Base-by-base conservation (phyloP, 2,329 filamentous ascomycete genomes). In the Thermoascus crustaceus region DNA sequence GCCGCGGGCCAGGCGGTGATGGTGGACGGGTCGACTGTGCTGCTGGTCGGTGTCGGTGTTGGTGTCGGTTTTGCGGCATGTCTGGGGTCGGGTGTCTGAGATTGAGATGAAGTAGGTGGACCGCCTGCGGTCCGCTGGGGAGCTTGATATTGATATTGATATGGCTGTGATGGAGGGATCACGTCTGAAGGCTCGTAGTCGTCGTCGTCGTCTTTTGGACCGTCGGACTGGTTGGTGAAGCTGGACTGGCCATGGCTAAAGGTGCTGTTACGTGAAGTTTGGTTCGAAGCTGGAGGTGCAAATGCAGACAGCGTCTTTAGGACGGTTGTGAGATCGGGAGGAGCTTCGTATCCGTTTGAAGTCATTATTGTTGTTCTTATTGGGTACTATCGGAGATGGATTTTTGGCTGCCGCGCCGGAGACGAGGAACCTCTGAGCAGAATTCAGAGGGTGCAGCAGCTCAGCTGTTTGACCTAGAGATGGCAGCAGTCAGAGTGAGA, bases 1-100 rank as follows among this genome's bases (percentile, higher is more conserved):
- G 69, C 72, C 7, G 64, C 53, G 9, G 68, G 61, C 70, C 71
- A 75, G 23, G 70, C 66, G 9, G 63, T 68, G 34, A 74, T 72
- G 2, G 55, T 63, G 14, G 68, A 57, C 6, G 69, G 58, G 44
- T 72, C 66, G 22, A 45, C 20, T 18, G 33, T 30, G 3, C 40
- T 31, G 10, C 37, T 25, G 40, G 32, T 14, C 30, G 39, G 17
- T 22, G 24, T 38, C 20, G 13, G 19, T 2, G 22, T n/a, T 23
- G 10, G 10, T n/a, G 11, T 30, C n/a, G 23, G 20, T 33, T 5
- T 30, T 20, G 13, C 7, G 30, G n/a, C n/a, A n/a, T n/a, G n/a
- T n/a, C n/a, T n/a, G n/a, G n/a, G n/a, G n/a, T n/a, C n/a, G n/a
- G n/a, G n/a, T n/a, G n/a, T n/a, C n/a, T n/a, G n/a, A n/a, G n/a